phyloP scores from a whole-genome alignment of 148 eudicot species.

The Chenopodium formosanum region DNA sequence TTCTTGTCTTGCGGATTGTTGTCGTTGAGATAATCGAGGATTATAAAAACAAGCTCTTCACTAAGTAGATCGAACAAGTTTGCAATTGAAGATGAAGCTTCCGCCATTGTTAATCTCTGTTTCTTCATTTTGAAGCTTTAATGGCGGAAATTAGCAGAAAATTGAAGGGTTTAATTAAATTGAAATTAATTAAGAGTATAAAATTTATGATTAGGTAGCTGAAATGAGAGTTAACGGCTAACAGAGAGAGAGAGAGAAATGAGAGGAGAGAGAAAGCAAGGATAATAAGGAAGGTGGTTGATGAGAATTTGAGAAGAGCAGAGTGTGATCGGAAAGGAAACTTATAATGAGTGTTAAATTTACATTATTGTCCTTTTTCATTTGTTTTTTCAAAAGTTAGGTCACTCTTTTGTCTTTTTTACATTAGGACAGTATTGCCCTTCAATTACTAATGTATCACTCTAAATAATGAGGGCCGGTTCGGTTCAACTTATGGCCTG shows the following conservation, averaged over 20 bases:
- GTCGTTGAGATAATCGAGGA: constrained; percentile 54
- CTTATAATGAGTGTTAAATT: constrained; percentile 9
- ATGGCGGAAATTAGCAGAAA: background rate
- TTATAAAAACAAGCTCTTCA: constrained; percentile 54
- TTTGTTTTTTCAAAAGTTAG: constrained; percentile 31
- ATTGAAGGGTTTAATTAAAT: background rate
- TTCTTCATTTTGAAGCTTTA: constrained; percentile 44
- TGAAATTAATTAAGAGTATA: background rate
- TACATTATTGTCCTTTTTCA: constrained; percentile 39
- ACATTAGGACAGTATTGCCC: constrained; percentile 40
- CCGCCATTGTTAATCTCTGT: constrained; percentile 31
- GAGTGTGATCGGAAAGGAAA: background rate
- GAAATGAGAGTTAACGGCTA: background rate
- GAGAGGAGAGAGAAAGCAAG: background rate
- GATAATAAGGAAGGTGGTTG: background rate
- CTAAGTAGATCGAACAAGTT: constrained; percentile 60
- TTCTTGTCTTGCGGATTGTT: constrained; percentile 54
- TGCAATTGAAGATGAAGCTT: background rate
- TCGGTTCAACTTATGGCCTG: too few species aligned
- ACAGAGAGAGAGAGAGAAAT: background rate
- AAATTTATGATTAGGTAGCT: background rate
- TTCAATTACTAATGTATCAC: background rate
- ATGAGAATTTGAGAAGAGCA: background rate
- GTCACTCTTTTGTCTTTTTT: background rate
- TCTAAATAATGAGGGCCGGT: too few species aligned